Evolutionary conservation across 1,139 yeast genomes (phyloP), one percentile per base, ranked within the genome.

Genomic region (Suhomyces taliae): DNA sequence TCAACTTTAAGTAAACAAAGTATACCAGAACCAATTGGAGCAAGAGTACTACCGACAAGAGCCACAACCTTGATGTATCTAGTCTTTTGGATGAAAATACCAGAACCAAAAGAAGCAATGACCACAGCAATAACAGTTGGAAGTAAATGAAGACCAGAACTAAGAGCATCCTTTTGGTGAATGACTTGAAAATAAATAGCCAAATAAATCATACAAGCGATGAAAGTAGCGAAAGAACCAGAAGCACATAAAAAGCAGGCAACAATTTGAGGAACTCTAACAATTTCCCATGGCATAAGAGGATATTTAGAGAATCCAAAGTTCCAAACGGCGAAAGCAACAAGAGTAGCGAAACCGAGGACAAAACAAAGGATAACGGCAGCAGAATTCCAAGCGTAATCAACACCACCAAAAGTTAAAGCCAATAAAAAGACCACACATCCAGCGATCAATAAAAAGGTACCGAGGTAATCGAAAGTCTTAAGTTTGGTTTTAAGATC

Each of bases 321-420:
- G 55, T 81, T 81, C 72, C 80, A 83, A 27, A 72, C 53, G 33
- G 65, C 46, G 52, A 82, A 82, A 0, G 56, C 55, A 14, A 76
- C 58, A 1, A 70, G 34, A 8, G 75, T 39, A 0, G 75, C 42
- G 0, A 81, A 82, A 15, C 88, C 87, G 33, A 84, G 56, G 5
- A 76, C 71, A 54, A 85, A 79, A 56, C 79, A 73, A 35, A 69
- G 59, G 29, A 85, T 80, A 1, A 81, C 81, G 2, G 82, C 72
- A 6, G 80, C 82, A 1, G 86, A 80, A 19, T 67, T 62, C 85
- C 85, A 81, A 0, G 67, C 57, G 49, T 62, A 69, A 27, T 68
- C 61, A 24, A 60, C 60, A 7, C 80, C 78, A 27, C 85, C 86
- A 51, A 79, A 75, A 82, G 83, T 74, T 46, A 81, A 57, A 0